These are phyloP conservation scores for Biscogniauxia sp. DNA, from an alignment of 2,329 filamentous ascomycete species.

Conservation along the genomic window DNA sequence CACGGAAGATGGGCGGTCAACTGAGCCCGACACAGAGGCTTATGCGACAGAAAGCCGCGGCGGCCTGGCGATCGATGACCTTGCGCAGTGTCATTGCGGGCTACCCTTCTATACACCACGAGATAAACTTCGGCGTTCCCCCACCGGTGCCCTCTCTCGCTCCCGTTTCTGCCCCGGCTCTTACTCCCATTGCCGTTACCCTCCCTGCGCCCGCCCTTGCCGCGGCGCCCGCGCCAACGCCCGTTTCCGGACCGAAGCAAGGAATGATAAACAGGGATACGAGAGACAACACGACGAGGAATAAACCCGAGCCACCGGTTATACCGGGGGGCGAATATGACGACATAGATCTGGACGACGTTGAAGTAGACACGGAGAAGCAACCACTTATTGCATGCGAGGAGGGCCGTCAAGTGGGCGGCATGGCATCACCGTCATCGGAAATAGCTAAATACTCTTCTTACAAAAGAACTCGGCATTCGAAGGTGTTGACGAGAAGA, in stretches of 20 bases:
- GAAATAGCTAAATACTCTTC: not conserved
- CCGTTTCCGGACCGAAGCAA: not conserved
- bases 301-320: not conserved
- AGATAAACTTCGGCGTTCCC: not conserved
- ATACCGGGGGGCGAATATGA: conserved; percentile 2
- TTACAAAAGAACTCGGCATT: conserved; percentile 6
- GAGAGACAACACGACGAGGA: not conserved
- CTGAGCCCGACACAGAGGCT: conserved; percentile 41
- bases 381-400: conserved; percentile 10
- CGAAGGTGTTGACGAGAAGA: conserved; percentile 25
- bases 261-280: not conserved
- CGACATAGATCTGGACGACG: conserved; percentile 3
- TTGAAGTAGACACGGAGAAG: conserved; percentile 20
- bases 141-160: too few relatives aligned
- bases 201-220: not conserved
- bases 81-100: conserved; percentile 17
- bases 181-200: not conserved
- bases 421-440: not conserved
- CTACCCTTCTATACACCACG: not conserved
- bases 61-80: conserved; percentile 39
- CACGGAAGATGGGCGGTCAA: conserved; percentile 18
- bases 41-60: conserved; percentile 41
- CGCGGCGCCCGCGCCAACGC: too few relatives aligned
- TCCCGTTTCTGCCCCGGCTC: not conserved
- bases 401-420: conserved; percentile 1